A percentile compares a stretch with the other conserved stretches of the same genome.
These are phyloP conservation scores for Ettlia oleoabundans DNA, from an alignment of 139 green algal species.

Conservation along the genomic window DNA sequence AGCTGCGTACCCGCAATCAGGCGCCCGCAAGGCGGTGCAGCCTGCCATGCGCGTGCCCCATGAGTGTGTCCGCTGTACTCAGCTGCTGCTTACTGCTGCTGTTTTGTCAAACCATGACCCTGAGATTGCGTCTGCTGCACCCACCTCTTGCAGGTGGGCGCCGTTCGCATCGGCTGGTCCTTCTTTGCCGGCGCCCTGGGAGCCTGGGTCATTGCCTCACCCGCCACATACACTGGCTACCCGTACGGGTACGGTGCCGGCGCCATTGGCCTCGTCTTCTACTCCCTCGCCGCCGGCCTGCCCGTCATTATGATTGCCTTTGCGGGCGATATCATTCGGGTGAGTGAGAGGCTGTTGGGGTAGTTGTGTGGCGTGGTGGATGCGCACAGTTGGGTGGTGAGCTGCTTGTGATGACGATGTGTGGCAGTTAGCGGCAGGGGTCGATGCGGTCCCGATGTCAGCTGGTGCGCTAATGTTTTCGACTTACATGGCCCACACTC, in stretches of 20 bases:
- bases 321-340: slow-evolving; percentile 53
- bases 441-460: too few species aligned
- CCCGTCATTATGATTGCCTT: slow-evolving; percentile 76
- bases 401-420: too few species aligned
- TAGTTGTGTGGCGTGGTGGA: not conserved
- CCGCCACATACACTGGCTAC: slow-evolving; percentile 50
- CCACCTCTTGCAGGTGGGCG: too few species aligned
- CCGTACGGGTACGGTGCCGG: slow-evolving; percentile 61
- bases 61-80: too few species aligned
- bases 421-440: too few species aligned
- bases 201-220: slow-evolving; percentile 74
- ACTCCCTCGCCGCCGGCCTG: slow-evolving; percentile 72
- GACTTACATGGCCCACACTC: not conserved
- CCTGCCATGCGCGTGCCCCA: too few species aligned
- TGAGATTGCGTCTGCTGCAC: too few species aligned
- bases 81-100: too few species aligned
- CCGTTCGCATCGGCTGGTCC: slow-evolving; percentile 63
- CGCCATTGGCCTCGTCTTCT: slow-evolving; percentile 72
- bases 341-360: not conserved
- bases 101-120: too few species aligned
- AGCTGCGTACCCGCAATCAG: too few species aligned
- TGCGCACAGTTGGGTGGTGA: not conserved
- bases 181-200: slow-evolving; percentile 79
- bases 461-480: too few species aligned
- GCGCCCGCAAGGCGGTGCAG: too few species aligned